These are phyloP conservation scores for Coniochaeta sp. DNA, from an alignment of 2,329 filamentous ascomycete genomes.

Conservation along the genomic window DNA sequence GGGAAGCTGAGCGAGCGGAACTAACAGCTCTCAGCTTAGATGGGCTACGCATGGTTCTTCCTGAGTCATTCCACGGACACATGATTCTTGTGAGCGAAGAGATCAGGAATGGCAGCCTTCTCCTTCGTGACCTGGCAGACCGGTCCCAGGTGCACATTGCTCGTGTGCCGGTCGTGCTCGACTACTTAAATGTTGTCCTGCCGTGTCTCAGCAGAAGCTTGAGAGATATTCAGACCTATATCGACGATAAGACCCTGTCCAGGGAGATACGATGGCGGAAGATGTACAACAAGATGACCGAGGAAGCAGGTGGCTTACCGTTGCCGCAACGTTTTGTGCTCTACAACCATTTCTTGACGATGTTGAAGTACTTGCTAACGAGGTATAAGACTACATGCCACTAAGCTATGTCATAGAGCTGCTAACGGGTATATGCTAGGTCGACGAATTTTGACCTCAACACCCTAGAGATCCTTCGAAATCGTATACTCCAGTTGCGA, in stretches of 20 bases:
- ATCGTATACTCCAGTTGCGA: slow-evolving; percentile 42
- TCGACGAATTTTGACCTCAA: slow-evolving; percentile 49
- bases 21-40: slow-evolving; percentile 38
- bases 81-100: slow-evolving; percentile 40
- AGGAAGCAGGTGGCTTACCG: slow-evolving; percentile 41
- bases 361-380: slow-evolving; percentile 41
- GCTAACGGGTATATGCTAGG: slow-evolving; percentile 17
- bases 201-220: slow-evolving; percentile 47
- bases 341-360: slow-evolving; percentile 46
- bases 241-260: slow-evolving; percentile 39
- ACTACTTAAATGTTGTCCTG: slow-evolving; percentile 48
- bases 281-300: slow-evolving; percentile 49
- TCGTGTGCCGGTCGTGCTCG: slow-evolving; percentile 41
- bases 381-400: slow-evolving; percentile 27
- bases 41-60: slow-evolving; percentile 36
- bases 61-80: slow-evolving; percentile 35
- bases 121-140: slow-evolving; percentile 48
- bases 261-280: slow-evolving; percentile 46
- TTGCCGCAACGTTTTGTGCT: slow-evolving; percentile 46
- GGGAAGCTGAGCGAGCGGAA: slow-evolving; percentile 46
- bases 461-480: slow-evolving; percentile 39
- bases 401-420: neutral
- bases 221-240: slow-evolving; percentile 42
- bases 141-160: slow-evolving; percentile 41
- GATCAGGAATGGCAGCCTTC: slow-evolving; percentile 32